Evolutionary conservation across 352 stramenopile genomes (phyloP), one percentile per base, ranked within the genome.

Genomic region (Globisporangium orthogonon): DNA sequence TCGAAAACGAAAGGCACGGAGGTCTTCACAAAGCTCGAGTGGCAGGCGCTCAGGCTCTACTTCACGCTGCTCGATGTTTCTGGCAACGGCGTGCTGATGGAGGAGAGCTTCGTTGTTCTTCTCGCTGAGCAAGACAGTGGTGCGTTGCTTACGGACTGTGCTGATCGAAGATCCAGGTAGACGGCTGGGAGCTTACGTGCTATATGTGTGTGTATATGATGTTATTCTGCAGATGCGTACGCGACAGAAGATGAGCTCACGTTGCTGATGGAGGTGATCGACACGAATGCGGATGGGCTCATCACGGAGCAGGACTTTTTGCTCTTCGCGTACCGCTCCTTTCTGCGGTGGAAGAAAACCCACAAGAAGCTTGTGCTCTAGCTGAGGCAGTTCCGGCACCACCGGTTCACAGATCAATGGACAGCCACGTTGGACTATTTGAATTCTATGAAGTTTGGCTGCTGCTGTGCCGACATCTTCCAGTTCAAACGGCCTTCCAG

Each of bases 301-400:
- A 86, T 93, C 48, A 88, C 78, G 3, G 71, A 78, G 57, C 77
- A 88, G 62, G 83, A 93, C 70, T 93, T 91, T 54, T 63, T 93
- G 62, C 74, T 87, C 31, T 93, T 93, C 50, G 83, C 83, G 13
- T 88, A 88, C 68, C 78, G 83, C 29, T 81, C 83, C 46, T 74
- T 73, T 48, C 62, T 89, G 50, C 76, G 63, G 11, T 88, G 78
- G 77, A 83, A 83, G 48, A 89, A 86, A 54, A 58, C 56, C 10
- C 50, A 48, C 54, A 50, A 63, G 46, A 58, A 48, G 4, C 56
- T 55, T 7, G 39, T 10, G 14, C 14, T 50, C 37, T 61, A 53
- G 46, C 17, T 30, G 17, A 17, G 11, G 17, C 44, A 23, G 11
- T 14, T 29, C 44, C 4, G 9, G 10, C 10, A 43, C 3, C 37